Evolutionary conservation across 2,329 filamentous ascomycete species (phyloP).

Genomic region (Paecilomyces niveus): DNA sequence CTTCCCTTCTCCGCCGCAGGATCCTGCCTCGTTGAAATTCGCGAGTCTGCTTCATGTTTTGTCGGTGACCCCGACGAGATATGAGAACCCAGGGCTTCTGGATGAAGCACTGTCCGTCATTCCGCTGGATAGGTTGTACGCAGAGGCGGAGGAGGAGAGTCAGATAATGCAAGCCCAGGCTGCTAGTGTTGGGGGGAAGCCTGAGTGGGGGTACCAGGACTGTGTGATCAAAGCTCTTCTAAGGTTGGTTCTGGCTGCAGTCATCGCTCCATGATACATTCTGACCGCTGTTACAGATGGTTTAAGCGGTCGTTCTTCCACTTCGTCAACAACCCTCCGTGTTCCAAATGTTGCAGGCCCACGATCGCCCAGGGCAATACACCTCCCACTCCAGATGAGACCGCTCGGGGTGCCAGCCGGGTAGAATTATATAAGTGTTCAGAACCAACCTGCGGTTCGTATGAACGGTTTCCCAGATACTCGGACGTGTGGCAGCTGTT

Average conservation of each 20-base stretch:
- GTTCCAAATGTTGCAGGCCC: slow-evolving; percentile 71
- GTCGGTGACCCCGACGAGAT: slow-evolving; percentile 82
- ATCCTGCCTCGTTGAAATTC: slow-evolving; percentile 65
- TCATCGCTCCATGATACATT: slow-evolving; percentile 5
- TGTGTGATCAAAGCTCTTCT: slow-evolving; percentile 86
- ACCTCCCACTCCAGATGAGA: slow-evolving; percentile 79
- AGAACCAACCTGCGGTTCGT: slow-evolving; percentile 63
- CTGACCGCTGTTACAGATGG: slow-evolving; percentile 54
- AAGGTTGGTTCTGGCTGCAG: slow-evolving; percentile 49
- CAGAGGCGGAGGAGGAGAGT: slow-evolving; percentile 87
- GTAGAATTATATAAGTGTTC: slow-evolving; percentile 91
- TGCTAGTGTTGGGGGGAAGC: slow-evolving; percentile 74
- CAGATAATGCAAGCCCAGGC: slow-evolving; percentile 84
- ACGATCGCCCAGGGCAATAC: slow-evolving; percentile 79
- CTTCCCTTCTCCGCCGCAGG: slow-evolving; percentile 68
- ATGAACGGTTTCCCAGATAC: slow-evolving; percentile 88
- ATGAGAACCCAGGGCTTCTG: slow-evolving; percentile 89
- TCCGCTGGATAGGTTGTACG: slow-evolving; percentile 83
- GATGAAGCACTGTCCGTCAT: slow-evolving; percentile 86
- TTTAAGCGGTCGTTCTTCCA: slow-evolving; percentile 93
- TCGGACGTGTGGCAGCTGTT: slow-evolving; percentile 91
- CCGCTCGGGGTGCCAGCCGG: slow-evolving; percentile 74
- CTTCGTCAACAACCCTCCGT: slow-evolving; percentile 93
- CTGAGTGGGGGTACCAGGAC: slow-evolving; percentile 96
- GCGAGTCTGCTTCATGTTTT: slow-evolving; percentile 76